phyloP scores from a whole-genome alignment of 2,329 filamentous ascomycete genomes.

The Rhinocladiella mackenziei region DNA sequence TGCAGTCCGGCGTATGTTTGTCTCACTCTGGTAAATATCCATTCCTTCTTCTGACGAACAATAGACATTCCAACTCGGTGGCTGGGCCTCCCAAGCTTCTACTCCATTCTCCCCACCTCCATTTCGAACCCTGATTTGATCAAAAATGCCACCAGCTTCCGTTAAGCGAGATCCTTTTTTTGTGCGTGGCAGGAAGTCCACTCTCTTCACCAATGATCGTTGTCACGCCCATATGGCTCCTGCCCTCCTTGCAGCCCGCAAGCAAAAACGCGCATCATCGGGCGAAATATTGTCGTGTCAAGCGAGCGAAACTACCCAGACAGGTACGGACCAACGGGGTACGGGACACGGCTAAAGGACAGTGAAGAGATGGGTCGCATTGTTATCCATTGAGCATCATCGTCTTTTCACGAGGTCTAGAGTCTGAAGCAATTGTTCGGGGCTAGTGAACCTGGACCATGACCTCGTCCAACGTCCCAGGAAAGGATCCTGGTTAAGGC shows the following conservation, averaged over 20 bases:
- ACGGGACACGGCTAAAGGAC: no score
- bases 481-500: conserved; percentile 3
- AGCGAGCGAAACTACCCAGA: no score
- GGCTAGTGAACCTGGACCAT: conserved; percentile 1
- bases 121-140: conserved; percentile 5
- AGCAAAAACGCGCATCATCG: neutral
- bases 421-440: neutral
- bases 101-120: neutral
- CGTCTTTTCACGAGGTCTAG: neutral
- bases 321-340: no score
- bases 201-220: neutral
- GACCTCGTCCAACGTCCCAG: neutral
- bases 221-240: neutral
- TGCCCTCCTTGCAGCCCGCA: neutral
- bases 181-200: conserved; percentile 1
- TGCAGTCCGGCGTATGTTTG: conserved; percentile 3
- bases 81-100: conserved; percentile 2
- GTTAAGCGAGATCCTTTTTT: conserved; percentile 1
- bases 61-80: neutral
- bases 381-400: no score
- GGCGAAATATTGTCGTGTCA: no score
- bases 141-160: neutral
- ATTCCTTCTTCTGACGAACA: neutral
- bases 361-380: no score
- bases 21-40: neutral